A percentile compares a stretch with the other conserved stretches of the same genome.
Conservation (phyloP, 2,329 filamentous ascomycete species). For the Paracoccidioides brasiliensis region DNA sequence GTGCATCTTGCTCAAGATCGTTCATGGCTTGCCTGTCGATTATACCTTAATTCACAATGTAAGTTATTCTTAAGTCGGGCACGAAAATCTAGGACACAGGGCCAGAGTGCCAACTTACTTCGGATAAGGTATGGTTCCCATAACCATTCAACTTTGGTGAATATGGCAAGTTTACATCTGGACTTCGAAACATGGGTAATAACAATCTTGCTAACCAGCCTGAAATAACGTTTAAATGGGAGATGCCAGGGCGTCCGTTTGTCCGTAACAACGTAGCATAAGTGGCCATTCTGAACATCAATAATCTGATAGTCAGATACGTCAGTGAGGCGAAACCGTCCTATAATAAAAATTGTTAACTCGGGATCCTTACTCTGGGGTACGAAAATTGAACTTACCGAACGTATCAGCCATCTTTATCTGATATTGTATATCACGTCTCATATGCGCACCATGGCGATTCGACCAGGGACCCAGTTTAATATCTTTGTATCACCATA, state of each 20-base stretch:
- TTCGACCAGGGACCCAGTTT: slow-evolving; percentile 75
- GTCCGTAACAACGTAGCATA: slow-evolving; percentile 55
- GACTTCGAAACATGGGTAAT: slow-evolving; percentile 89
- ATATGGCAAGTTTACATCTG: slow-evolving; percentile 80
- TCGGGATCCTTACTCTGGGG: neutral
- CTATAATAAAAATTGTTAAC: slow-evolving; percentile 18
- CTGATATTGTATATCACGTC: slow-evolving; percentile 68
- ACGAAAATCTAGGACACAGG: neutral
- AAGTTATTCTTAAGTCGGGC: neutral
- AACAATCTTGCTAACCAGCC: slow-evolving; percentile 76
- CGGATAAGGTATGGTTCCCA: slow-evolving; percentile 44
- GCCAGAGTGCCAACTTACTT: slow-evolving; percentile 19
- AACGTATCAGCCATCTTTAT: slow-evolving; percentile 55
- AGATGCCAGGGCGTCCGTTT: slow-evolving; percentile 65
- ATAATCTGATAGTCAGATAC: slow-evolving; percentile 77
- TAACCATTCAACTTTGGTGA: slow-evolving; percentile 77
- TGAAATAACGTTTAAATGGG: slow-evolving; percentile 65
- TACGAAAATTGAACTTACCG: slow-evolving; percentile 31
- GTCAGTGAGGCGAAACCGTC: slow-evolving; percentile 41
- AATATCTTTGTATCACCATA: slow-evolving; percentile 40
- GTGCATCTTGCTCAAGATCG: slow-evolving; percentile 43
- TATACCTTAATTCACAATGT: slow-evolving; percentile 23
- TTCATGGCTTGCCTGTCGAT: slow-evolving; percentile 56
- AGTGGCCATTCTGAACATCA: slow-evolving; percentile 65
- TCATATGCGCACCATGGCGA: slow-evolving; percentile 56